Percentiles rank a stretch among this genome's conserved stretches.
Evolutionary conservation across 139 green algal species (phyloP).

Genomic region (Coelastrella sp.): DNA sequence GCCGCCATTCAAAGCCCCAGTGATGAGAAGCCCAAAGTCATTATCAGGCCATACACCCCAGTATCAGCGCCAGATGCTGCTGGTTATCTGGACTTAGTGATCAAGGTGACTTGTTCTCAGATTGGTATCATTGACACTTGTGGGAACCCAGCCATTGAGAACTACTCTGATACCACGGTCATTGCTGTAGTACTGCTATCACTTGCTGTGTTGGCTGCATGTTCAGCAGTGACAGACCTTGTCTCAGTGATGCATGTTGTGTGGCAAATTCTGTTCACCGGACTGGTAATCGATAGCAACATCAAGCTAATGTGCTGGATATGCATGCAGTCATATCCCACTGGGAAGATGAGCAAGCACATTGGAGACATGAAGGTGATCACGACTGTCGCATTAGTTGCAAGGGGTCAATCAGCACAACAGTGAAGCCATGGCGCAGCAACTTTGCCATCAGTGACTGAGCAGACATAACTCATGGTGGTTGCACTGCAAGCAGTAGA

Average conservation of each 20-base stretch:
- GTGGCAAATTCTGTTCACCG: no score
- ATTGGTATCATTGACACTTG: no score
- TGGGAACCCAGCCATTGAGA: no score
- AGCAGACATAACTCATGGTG: not conserved
- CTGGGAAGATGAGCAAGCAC: conserved; percentile 78
- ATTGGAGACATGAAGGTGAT: conserved; percentile 66
- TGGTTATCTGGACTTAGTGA: conserved; percentile 52
- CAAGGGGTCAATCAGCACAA: not conserved
- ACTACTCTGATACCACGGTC: no score
- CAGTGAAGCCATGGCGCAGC: not conserved
- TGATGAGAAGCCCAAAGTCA: conserved; percentile 63
- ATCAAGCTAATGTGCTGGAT: not conserved
- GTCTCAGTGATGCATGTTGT: no score
- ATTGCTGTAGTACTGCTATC: no score
- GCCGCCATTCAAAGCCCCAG: conserved; percentile 67
- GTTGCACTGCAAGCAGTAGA: not conserved
- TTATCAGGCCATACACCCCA: conserved; percentile 80
- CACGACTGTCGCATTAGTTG: not conserved
- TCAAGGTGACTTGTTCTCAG: conserved; percentile 54
- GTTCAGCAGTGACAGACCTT: no score
- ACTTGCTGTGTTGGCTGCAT: no score
- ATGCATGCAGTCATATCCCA: not conserved
- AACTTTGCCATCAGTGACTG: no score
- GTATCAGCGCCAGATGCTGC: conserved; percentile 53
- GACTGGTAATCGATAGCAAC: no score